phyloP scores from a whole-genome alignment of 1,139 yeast species.

The Nakaseomyces glabratus region DNA sequence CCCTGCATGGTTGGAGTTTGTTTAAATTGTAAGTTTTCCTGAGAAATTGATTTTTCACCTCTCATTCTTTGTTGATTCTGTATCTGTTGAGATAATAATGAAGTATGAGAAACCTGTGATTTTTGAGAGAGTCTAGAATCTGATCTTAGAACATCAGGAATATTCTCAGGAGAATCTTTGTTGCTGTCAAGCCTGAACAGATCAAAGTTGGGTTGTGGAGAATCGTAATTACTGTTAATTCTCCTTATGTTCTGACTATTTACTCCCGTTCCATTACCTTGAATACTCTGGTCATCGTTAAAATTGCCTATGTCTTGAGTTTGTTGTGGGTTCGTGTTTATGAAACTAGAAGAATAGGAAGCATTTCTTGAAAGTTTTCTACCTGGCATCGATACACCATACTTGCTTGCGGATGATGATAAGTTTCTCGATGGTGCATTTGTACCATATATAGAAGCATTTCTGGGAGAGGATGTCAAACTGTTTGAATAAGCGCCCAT shows the following conservation, averaged over 20 bases:
- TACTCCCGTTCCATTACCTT: conserved; percentile 8
- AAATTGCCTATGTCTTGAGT: conserved; percentile 13
- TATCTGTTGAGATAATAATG: conserved; percentile 29
- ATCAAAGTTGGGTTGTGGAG: conserved; percentile 19
- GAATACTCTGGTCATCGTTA: conserved; percentile 9
- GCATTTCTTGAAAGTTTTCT: conserved; percentile 25
- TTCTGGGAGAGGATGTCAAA: conserved; percentile 27
- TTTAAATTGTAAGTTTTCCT: too few relatives aligned
- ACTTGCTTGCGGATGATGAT: conserved; percentile 20
- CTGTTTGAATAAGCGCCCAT: conserved; percentile 16
- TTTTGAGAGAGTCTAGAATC: conserved; percentile 13
- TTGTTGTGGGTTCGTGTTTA: conserved; percentile 25
- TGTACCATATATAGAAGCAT: conserved; percentile 11
- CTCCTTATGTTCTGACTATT: conserved; percentile 12
- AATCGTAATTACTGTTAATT: conserved; percentile 16
- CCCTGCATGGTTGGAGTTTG: too few relatives aligned
- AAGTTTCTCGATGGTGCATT: conserved; percentile 18
- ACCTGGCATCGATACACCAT: conserved; percentile 25
- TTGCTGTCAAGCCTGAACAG: conserved; percentile 12
- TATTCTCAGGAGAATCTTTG: conserved; percentile 13
- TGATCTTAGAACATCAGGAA: conserved; percentile 12
- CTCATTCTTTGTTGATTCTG: conserved; percentile 18
- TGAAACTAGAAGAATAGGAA: conserved; percentile 26
- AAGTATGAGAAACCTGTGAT: conserved; percentile 28
- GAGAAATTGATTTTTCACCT: too few relatives aligned